These are phyloP conservation scores for Arthrobotrys sphaeroides DNA, from an alignment of 2,329 filamentous ascomycete genomes.

Conservation along the genomic window DNA sequence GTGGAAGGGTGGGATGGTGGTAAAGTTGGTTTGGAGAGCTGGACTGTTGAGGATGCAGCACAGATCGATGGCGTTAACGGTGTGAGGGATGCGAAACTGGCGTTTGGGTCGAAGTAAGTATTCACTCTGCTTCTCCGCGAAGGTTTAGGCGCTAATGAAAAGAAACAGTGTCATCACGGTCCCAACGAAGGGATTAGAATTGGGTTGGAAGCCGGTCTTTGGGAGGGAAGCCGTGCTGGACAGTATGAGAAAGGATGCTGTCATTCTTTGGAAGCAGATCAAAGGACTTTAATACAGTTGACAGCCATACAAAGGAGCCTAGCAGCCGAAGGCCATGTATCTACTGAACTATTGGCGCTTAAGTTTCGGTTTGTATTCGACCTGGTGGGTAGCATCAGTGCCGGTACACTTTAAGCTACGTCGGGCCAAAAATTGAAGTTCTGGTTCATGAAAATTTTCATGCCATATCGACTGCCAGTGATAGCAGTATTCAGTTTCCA, in stretches of 20 bases:
- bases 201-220: conserved; percentile 44
- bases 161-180: conserved; percentile 30
- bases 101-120: conserved; percentile 39
- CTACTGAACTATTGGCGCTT: too few relatives aligned
- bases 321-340: too few relatives aligned
- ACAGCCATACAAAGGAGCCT: too few relatives aligned
- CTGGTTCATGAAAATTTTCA: too few relatives aligned
- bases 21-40: conserved; percentile 16
- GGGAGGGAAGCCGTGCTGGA: conserved; percentile 25
- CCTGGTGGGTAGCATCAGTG: too few relatives aligned
- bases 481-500: too few relatives aligned
- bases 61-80: conserved; percentile 16
- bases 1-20: conserved; percentile 35
- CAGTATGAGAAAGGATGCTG: conserved; percentile 37
- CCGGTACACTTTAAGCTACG: too few relatives aligned
- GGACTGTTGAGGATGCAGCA: conserved; percentile 26
- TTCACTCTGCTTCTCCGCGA: too few relatives aligned
- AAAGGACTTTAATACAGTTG: too few relatives aligned
- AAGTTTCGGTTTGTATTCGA: too few relatives aligned
- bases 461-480: too few relatives aligned
- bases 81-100: conserved; percentile 21
- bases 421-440: too few relatives aligned
- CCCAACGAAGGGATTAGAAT: neutral
- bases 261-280: conserved; percentile 1
- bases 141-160: neutral